phyloP scores from a whole-genome alignment of 306 rosid genomes.

The Gastrolobium villosum region DNA sequence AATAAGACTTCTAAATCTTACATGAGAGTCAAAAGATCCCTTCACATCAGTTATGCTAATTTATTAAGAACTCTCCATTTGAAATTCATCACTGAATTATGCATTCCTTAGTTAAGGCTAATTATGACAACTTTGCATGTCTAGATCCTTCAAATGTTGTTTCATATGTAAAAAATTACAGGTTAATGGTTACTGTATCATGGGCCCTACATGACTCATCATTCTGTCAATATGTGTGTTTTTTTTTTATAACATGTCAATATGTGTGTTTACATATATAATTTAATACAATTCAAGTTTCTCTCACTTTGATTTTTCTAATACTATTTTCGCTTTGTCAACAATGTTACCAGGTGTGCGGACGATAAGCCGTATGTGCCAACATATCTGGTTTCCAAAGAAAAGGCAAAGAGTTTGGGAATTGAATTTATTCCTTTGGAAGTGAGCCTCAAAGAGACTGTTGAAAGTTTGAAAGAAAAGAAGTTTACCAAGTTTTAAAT shows the following conservation, averaged over 20 bases:
- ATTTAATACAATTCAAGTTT: neutral
- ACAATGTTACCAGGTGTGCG: slow-evolving; percentile 62
- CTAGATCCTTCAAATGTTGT: slow-evolving; percentile 1
- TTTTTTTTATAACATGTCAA: too few species aligned
- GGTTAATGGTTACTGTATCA: neutral
- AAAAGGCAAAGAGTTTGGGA: slow-evolving; percentile 75
- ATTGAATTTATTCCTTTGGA: slow-evolving; percentile 71
- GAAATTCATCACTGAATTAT: neutral
- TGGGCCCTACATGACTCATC: neutral
- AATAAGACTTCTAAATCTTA: too few species aligned
- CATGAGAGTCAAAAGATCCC: too few species aligned
- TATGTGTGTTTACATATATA: neutral
- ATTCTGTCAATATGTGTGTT: neutral
- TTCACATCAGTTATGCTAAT: neutral
- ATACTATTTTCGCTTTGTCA: slow-evolving; percentile 10
- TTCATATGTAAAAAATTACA: neutral
- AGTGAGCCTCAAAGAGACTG: slow-evolving; percentile 74
- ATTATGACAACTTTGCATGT: neutral
- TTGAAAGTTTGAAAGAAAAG: slow-evolving; percentile 78
- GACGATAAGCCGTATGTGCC: slow-evolving; percentile 68
- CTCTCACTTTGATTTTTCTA: slow-evolving; percentile 1
- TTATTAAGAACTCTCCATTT: neutral
- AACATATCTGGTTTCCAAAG: slow-evolving; percentile 68
- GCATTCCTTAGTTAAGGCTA: slow-evolving; percentile 2
- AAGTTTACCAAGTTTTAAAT: slow-evolving; percentile 59